phyloP scores from a whole-genome alignment of 768 basidiomycete species.

The Auriscalpium vulgare region DNA sequence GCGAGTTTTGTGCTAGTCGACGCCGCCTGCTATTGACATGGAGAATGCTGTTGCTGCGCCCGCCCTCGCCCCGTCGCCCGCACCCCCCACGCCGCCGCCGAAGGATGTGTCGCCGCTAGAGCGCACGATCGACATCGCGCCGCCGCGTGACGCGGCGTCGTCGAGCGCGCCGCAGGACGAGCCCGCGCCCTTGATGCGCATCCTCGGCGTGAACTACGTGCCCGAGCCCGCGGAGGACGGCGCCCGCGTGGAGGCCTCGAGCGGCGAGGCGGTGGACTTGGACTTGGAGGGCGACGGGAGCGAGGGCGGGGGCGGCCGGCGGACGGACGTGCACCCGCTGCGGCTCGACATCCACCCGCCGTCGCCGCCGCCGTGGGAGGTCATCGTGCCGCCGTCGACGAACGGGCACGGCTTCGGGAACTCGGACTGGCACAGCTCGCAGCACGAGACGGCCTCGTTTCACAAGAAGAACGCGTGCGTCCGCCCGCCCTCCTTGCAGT shows the following conservation, averaged over 20 bases:
- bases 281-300: constrained; percentile 22
- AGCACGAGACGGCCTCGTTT: neutral
- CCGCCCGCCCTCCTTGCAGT: neutral
- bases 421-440: neutral
- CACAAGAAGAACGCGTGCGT: constrained; percentile 11
- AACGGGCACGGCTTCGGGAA: constrained; percentile 23
- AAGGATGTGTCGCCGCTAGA: neutral
- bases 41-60: neutral
- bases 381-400: constrained; percentile 39
- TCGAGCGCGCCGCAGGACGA: neutral
- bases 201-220: constrained; percentile 13
- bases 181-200: constrained; percentile 1
- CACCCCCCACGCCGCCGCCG: constrained; percentile 4
- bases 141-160: constrained; percentile 6
- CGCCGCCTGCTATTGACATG: neutral
- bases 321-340: constrained; percentile 29
- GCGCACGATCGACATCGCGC: constrained; percentile 5
- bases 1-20: too few species aligned
- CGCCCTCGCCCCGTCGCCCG: constrained; percentile 7
- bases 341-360: constrained; percentile 41
- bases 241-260: neutral
- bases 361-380: constrained; percentile 65
- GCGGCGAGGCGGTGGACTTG: constrained; percentile 8
- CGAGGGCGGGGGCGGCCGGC: constrained; percentile 19
- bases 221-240: constrained; percentile 15